phyloP scores from a whole-genome alignment of 2,329 filamentous ascomycete genomes.

The Arthrocladium fulminans region DNA sequence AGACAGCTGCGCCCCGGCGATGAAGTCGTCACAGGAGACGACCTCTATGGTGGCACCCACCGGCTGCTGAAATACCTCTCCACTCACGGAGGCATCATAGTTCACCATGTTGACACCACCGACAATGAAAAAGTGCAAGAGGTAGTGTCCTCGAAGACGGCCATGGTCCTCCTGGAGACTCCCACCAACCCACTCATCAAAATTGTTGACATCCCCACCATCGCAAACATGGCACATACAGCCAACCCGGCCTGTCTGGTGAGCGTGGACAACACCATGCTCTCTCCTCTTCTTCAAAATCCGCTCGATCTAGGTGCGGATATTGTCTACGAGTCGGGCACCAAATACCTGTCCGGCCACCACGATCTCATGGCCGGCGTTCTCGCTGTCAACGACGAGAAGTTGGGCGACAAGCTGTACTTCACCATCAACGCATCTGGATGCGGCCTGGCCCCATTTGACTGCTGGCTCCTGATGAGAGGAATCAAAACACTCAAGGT shows the following conservation, averaged over 20 bases:
- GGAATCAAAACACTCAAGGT: constrained; percentile 95
- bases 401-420: constrained; percentile 79
- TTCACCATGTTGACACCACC: constrained; percentile 95
- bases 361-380: constrained; percentile 99
- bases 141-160: constrained; percentile 68
- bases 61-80: constrained; percentile 86
- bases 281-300: constrained; percentile 88
- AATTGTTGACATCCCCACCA: constrained; percentile 80
- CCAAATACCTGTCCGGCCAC: constrained; percentile 94
- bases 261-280: constrained; percentile 97
- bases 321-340: constrained; percentile 94
- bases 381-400: constrained; percentile 75
- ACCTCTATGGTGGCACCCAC: constrained; percentile 93
- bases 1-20: constrained; percentile 83
- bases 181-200: constrained; percentile 98
- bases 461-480: constrained; percentile 89
- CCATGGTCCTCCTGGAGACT: constrained; percentile 92
- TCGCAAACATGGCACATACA: constrained; percentile 67
- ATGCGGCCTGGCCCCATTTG: constrained; percentile 87
- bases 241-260: constrained; percentile 72
- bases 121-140: constrained; percentile 59
- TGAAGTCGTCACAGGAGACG: constrained; percentile 93
- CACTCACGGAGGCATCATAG: constrained; percentile 79
- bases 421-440: constrained; percentile 97
- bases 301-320: constrained; percentile 91